These are phyloP conservation scores for Umbilicus rupestris DNA, from an alignment of 164 flowering plant genomes.

Conservation along the genomic window DNA sequence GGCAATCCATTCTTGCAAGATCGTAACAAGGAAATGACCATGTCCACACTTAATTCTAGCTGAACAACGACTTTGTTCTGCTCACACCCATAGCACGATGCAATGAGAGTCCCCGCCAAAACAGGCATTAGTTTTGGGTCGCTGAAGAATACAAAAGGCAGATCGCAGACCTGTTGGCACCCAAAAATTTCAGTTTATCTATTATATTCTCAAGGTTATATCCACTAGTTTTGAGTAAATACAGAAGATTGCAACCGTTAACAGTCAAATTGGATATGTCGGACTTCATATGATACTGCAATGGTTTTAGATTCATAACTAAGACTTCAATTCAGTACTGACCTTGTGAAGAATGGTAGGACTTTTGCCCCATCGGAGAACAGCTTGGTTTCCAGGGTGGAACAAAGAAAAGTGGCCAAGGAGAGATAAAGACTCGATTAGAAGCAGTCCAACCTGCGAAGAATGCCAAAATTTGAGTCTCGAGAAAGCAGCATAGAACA, in stretches of 20 bases:
- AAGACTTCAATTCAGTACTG: constrained; percentile 9
- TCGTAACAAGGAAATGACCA: constrained; percentile 68
- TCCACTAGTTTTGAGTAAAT: not conserved
- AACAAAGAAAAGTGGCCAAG: constrained; percentile 77
- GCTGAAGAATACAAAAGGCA: constrained; percentile 88
- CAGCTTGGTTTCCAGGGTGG: constrained; percentile 85
- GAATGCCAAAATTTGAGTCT: not conserved
- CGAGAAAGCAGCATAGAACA: no score
- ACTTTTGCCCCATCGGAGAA: constrained; percentile 90
- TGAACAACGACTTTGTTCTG: constrained; percentile 78
- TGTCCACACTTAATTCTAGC: constrained; percentile 81
- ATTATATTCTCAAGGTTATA: not conserved
- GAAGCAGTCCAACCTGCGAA: constrained; percentile 62
- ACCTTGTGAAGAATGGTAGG: constrained; percentile 98
- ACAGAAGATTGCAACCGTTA: not conserved
- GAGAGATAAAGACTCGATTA: constrained; percentile 67
- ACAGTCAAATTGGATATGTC: not conserved
- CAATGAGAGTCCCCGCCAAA: constrained; percentile 72
- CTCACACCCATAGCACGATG: constrained; percentile 78
- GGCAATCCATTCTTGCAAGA: constrained; percentile 53
- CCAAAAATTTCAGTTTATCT: constrained; percentile 16
- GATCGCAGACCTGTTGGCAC: constrained; percentile 70
- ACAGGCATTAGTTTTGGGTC: constrained; percentile 81
- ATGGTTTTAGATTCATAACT: not conserved
- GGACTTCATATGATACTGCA: not conserved